Evolutionary conservation across 208 protist genomes (phyloP).

Genomic region (Acanthamoeba lenticulata): DNA sequence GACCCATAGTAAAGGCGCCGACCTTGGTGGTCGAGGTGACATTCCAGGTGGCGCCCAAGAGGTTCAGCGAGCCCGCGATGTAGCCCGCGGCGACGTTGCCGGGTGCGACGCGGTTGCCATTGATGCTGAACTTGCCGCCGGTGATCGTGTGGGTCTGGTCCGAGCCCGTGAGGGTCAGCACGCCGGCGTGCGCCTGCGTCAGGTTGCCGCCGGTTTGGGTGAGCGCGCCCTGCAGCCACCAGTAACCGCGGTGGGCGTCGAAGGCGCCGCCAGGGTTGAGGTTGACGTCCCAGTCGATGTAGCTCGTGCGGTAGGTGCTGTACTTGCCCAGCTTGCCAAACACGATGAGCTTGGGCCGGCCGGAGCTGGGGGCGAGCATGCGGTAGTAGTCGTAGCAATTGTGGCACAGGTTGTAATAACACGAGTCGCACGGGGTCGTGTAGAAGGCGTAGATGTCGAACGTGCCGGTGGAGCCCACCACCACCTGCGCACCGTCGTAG

Average conservation of each 20-base stretch:
- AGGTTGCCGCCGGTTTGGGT: constrained; percentile 43
- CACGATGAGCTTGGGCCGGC: constrained; percentile 45
- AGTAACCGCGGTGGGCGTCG: constrained; percentile 28
- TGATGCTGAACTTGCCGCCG: neutral
- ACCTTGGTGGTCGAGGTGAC: neutral
- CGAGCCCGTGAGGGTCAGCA: neutral
- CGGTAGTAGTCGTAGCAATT: constrained; percentile 61
- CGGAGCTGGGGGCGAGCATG: neutral
- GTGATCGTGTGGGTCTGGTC: neutral
- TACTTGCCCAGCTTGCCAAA: constrained; percentile 31
- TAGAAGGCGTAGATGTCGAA: constrained; percentile 47
- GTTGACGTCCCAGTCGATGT: constrained; percentile 57
- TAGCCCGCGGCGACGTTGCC: neutral
- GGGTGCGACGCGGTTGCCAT: neutral
- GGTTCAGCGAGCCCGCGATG: neutral
- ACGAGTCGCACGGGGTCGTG: constrained; percentile 9
- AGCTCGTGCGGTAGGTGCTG: constrained; percentile 60
- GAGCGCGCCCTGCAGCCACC: constrained; percentile 32
- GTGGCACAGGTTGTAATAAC: constrained; percentile 57
- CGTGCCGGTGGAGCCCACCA: constrained; percentile 26
- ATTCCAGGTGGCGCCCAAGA: neutral
- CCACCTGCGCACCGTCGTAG: neutral
- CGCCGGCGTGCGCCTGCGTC: neutral
- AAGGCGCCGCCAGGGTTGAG: constrained; percentile 26
- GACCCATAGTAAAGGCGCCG: neutral